A percentile compares a stretch with the other conserved stretches of the same genome.
Evolutionary conservation across 805 yeast genomes (phyloP).

Genomic region (Kazachstania martiniae): DNA sequence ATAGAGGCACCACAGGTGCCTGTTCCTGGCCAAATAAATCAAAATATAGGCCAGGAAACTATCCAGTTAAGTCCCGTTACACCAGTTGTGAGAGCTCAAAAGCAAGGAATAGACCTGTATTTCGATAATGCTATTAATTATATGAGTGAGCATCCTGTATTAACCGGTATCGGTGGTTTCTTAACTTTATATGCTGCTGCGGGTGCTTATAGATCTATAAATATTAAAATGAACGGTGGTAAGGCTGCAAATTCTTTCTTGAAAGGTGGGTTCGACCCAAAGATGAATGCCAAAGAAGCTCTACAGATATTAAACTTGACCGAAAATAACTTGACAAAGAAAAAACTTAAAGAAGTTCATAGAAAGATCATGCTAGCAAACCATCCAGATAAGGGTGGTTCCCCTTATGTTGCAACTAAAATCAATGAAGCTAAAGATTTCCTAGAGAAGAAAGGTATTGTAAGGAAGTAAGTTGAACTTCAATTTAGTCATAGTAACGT

Average conservation of each 20-base stretch:
- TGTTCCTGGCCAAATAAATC: slow-evolving; percentile 16
- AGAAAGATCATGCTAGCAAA: slow-evolving; percentile 82
- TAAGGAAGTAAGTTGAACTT: slow-evolving; percentile 5
- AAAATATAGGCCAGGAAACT: background rate
- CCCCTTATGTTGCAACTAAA: slow-evolving; percentile 81
- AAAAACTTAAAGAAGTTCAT: slow-evolving; percentile 72
- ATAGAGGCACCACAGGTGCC: slow-evolving; percentile 22
- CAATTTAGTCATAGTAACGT: background rate
- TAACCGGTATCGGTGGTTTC: slow-evolving; percentile 61
- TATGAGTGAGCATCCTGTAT: slow-evolving; percentile 67
- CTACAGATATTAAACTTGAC: slow-evolving; percentile 68
- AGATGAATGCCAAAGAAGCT: slow-evolving; percentile 85
- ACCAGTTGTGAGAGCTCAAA: slow-evolving; percentile 5
- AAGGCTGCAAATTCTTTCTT: slow-evolving; percentile 35
- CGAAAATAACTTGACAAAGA: slow-evolving; percentile 51
- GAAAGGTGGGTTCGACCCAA: slow-evolving; percentile 87
- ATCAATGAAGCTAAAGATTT: slow-evolving; percentile 80
- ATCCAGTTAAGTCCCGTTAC: background rate
- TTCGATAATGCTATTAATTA: slow-evolving; percentile 49
- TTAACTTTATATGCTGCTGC: slow-evolving; percentile 54
- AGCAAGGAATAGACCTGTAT: slow-evolving; percentile 41
- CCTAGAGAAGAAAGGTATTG: slow-evolving; percentile 22
- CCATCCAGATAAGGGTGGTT: slow-evolving; percentile 94
- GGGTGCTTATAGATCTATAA: slow-evolving; percentile 46
- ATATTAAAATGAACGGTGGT: slow-evolving; percentile 43